These are phyloP conservation scores for Leccinum subgranulosum DNA, from an alignment of 768 basidiomycete species.

Conservation along the genomic window DNA sequence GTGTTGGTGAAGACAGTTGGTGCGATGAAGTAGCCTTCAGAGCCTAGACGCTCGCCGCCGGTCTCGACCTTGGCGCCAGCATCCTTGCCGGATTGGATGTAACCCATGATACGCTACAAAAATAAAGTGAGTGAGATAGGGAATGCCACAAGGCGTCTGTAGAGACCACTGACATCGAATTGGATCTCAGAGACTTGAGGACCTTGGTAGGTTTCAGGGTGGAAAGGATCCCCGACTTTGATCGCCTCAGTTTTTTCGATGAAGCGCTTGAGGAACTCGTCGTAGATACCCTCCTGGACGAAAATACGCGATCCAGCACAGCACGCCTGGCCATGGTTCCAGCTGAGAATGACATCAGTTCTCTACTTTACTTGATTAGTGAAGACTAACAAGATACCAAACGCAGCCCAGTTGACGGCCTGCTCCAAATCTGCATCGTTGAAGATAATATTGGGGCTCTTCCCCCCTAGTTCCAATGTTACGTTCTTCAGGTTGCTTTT, in stretches of 20 bases:
- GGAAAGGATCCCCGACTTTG: slow-evolving; percentile 74
- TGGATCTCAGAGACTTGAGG: slow-evolving; percentile 78
- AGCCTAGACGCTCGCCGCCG: slow-evolving; percentile 61
- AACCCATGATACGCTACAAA: slow-evolving; percentile 67
- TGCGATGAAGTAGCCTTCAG: slow-evolving; percentile 64
- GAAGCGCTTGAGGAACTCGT: slow-evolving; percentile 65
- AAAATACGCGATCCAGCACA: slow-evolving; percentile 80
- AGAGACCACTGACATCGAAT: slow-evolving; percentile 52
- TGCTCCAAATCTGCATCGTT: slow-evolving; percentile 46
- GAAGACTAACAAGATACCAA: slow-evolving; percentile 66
- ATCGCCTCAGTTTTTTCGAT: slow-evolving; percentile 49
- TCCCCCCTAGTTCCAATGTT: slow-evolving; percentile 56
- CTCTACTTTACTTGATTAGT: slow-evolving; percentile 2
- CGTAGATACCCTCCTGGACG: slow-evolving; percentile 78
- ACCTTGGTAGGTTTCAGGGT: slow-evolving; percentile 58
- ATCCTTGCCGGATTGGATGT: slow-evolving; percentile 72
- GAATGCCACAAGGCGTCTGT: background rate
- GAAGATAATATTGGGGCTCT: slow-evolving; percentile 48
- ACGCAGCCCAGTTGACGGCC: slow-evolving; percentile 67
- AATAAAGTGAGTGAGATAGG: background rate
- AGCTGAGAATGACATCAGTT: slow-evolving; percentile 39
- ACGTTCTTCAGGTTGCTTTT: slow-evolving; percentile 80
- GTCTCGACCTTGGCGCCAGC: slow-evolving; percentile 64
- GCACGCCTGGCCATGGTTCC: slow-evolving; percentile 76
- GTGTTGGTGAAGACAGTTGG: slow-evolving; percentile 76